These are phyloP conservation scores for Neopestalotiopsis clavispora DNA, from an alignment of 2,329 filamentous ascomycete genomes.

Conservation along the genomic window DNA sequence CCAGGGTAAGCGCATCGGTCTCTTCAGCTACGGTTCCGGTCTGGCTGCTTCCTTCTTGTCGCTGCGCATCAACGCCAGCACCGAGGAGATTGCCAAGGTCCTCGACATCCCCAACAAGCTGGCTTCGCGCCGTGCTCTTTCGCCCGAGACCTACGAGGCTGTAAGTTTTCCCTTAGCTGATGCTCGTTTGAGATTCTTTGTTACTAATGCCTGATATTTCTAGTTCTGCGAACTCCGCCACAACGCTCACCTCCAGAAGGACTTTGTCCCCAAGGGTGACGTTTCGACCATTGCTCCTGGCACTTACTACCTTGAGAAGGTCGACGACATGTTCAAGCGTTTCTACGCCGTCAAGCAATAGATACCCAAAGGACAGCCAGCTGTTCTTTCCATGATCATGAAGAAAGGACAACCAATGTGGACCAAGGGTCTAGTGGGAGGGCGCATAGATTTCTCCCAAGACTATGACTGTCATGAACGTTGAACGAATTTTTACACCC, in stretches of 20 bases:
- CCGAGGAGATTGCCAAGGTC: conserved; percentile 68
- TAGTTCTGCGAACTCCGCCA: conserved; percentile 82
- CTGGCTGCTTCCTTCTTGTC: conserved; percentile 75
- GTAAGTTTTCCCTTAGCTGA: conserved; percentile 53
- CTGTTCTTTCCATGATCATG: conserved; percentile 5
- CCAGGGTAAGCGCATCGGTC: conserved; percentile 72
- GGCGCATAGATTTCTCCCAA: neutral
- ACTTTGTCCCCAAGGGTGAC: conserved; percentile 73
- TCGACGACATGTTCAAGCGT: conserved; percentile 87
- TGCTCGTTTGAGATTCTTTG: neutral
- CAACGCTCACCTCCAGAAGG: conserved; percentile 82
- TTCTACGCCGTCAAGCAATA: conserved; percentile 77
- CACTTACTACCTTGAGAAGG: conserved; percentile 79
- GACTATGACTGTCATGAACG: neutral
- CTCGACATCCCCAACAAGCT: conserved; percentile 74
- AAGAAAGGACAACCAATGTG: neutral
- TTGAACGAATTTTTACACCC: neutral
- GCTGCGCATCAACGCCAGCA: conserved; percentile 74
- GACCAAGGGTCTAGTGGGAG: neutral
- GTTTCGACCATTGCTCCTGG: conserved; percentile 68
- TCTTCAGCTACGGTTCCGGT: conserved; percentile 83
- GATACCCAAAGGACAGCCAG: conserved; percentile 28
- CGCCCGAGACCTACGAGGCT: conserved; percentile 75
- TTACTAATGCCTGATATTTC: neutral
- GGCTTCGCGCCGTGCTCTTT: conserved; percentile 66